Evolutionary conservation across 345 rosid species (phyloP).

Genomic region (Arabidopsis arenosa): DNA sequence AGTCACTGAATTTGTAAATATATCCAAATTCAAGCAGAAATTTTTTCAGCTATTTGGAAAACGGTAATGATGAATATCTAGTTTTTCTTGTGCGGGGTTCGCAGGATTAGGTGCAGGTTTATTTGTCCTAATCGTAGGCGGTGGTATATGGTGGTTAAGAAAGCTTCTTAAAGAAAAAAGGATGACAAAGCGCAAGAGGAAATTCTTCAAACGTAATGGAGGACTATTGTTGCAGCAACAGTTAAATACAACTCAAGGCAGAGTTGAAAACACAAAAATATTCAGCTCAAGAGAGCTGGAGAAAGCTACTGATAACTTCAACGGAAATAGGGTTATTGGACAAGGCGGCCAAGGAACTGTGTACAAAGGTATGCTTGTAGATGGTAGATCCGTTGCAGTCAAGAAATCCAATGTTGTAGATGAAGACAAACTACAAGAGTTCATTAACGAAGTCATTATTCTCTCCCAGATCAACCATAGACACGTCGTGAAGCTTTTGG

Average conservation of each 20-base stretch:
- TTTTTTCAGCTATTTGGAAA: too few species aligned
- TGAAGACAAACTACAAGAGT: constrained; percentile 31
- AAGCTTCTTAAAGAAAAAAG: neutral
- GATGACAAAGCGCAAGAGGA: neutral
- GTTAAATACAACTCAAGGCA: constrained; percentile 10
- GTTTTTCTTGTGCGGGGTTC: neutral
- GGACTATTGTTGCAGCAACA: constrained; percentile 46
- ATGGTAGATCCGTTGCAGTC: constrained; percentile 23
- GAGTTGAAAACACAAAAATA: constrained; percentile 23
- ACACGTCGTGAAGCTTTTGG: constrained; percentile 38
- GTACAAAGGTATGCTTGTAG: constrained; percentile 48
- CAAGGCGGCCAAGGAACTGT: constrained; percentile 41
- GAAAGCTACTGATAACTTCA: constrained; percentile 48
- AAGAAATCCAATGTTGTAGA: constrained; percentile 32
- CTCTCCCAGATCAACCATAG: constrained; percentile 38
- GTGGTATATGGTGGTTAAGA: neutral
- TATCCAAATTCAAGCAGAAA: neutral
- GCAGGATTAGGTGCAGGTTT: neutral
- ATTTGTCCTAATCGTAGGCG: neutral
- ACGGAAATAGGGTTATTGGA: constrained; percentile 38
- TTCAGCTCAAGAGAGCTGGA: constrained; percentile 46
- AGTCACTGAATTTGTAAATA: neutral
- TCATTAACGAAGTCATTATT: constrained; percentile 38
- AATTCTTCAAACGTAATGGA: constrained; percentile 6
- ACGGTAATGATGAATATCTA: neutral